These are phyloP conservation scores for Marasmius sp. DNA, from an alignment of 1,284 basidiomycete species.

Conservation along the genomic window DNA sequence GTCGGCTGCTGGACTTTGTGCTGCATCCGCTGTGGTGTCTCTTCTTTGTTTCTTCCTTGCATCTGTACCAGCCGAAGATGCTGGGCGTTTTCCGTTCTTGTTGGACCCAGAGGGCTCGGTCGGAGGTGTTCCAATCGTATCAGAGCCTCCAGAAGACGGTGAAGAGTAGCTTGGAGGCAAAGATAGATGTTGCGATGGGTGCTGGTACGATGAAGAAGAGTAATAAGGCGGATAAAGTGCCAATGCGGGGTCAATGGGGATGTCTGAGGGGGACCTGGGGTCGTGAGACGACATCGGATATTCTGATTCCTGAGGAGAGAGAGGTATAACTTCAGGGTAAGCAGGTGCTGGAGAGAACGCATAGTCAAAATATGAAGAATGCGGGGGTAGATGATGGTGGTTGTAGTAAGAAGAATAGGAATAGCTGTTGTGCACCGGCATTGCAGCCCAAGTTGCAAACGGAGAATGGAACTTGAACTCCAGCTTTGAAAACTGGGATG, in stretches of 20 bases:
- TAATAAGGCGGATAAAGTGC: constrained; percentile 64
- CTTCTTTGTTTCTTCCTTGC: constrained; percentile 58
- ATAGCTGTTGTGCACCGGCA: constrained; percentile 28
- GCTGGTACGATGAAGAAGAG: constrained; percentile 35
- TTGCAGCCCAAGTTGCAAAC: constrained; percentile 12
- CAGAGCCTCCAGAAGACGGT: constrained; percentile 75
- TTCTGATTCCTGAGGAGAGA: constrained; percentile 29
- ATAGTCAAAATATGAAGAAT: constrained; percentile 21
- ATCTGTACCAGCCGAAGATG: constrained; percentile 46
- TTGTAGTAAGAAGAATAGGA: constrained; percentile 41
- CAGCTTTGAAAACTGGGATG: not conserved
- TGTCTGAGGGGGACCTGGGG: constrained; percentile 35
- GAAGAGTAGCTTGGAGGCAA: constrained; percentile 51
- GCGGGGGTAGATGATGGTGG: constrained; percentile 25
- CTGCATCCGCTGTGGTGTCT: constrained; percentile 54
- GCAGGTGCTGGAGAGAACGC: constrained; percentile 25
- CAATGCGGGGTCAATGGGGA: constrained; percentile 66
- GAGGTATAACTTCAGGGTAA: constrained; percentile 20
- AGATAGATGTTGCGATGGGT: constrained; percentile 36
- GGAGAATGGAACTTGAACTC: constrained; percentile 10
- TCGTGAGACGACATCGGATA: constrained; percentile 37
- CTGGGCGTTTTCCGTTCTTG: constrained; percentile 64
- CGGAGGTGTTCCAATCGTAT: constrained; percentile 70
- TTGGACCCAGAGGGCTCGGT: constrained; percentile 54
- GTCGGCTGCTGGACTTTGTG: constrained; percentile 51